Base-by-base conservation (phyloP, 371 early-diverging fungal species). In the Zopfochytrium polystomum region DNA sequence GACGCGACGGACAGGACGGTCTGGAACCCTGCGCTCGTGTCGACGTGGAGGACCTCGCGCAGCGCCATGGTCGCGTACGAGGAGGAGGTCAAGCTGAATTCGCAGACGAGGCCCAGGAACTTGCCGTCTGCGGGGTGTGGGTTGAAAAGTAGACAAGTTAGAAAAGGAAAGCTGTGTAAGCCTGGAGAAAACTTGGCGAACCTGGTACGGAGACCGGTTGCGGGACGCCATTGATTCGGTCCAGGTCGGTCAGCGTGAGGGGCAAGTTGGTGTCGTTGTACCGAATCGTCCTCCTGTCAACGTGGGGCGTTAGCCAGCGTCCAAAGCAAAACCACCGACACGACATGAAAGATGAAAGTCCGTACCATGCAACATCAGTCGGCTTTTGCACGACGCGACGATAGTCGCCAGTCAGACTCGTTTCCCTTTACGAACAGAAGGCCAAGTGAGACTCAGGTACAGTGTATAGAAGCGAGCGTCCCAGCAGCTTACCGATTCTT, bases 41-140 rank as follows among this genome's bases (percentile, higher is more conserved):
- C 90, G 33, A 80, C 72, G 60, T 88, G 87, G 73, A 90, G 86
- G 20, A 96, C 76, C 74, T 99, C 99, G 30, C 98, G 83, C 50
- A 99, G 72, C 22, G 91, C 90, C 95, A 97, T 95, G 0, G 99
- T 99, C 6, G 99, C 99, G 73, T 99, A 99, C 54, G 88, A 85
- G 38, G 93, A 90, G 0, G 91, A 72, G 13, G 74, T 77, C 52
- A 99, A 76, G 2, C 85, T 86, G 64, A 99, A 86, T 54, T 80
- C 77, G 30, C 95, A 71, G 31, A 86, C 78, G 35, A 95, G 67
- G 2, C 90, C 96, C 42, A 88, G 53, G 43, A 80, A 71, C 49
- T 80, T 74, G n/a, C 90, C 92, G 30, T 78, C 83, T 72, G 61
- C 45, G 15, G 47, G 31, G 30, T 1, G 26, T 0, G 20, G n/a